Evolutionary conservation across 768 basidiomycete genomes (phyloP).

Genomic region (Agaricus bisporus): DNA sequence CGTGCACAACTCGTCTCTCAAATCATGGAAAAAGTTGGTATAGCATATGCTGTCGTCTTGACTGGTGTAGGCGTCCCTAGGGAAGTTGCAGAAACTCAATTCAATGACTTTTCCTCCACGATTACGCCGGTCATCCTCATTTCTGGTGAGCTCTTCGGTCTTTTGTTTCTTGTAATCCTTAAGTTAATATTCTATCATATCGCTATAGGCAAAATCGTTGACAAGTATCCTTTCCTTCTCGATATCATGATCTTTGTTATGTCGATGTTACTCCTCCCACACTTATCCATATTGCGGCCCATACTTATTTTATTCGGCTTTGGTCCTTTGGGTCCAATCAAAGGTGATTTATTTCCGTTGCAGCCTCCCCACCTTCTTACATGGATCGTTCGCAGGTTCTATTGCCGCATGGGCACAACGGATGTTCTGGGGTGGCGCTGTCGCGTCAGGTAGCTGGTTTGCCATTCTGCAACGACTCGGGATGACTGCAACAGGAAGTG

Average conservation of each 20-base stretch:
- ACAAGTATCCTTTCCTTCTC: slow-evolving; percentile 27
- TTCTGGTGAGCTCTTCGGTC: slow-evolving; percentile 1
- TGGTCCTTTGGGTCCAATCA: slow-evolving; percentile 24
- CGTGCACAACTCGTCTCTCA: slow-evolving; percentile 1
- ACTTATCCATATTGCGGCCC: slow-evolving; percentile 21
- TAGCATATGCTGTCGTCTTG: slow-evolving; percentile 1
- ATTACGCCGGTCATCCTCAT: slow-evolving; percentile 4
- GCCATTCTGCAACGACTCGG: slow-evolving; percentile 22
- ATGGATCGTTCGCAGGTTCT: slow-evolving; percentile 18
- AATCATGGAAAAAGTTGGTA: slow-evolving; percentile 1
- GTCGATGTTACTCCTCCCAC: slow-evolving; percentile 21
- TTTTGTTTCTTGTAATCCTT: neutral
- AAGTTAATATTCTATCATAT: neutral
- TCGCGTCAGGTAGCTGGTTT: slow-evolving; percentile 28
- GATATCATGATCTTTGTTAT: slow-evolving; percentile 18
- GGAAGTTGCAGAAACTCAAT: slow-evolving; percentile 2
- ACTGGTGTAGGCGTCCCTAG: slow-evolving; percentile 2
- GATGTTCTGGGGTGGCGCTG: slow-evolving; percentile 24
- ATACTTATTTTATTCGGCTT: slow-evolving; percentile 29
- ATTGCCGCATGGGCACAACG: slow-evolving; percentile 29
- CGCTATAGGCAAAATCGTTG: slow-evolving; percentile 26
- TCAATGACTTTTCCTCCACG: neutral
- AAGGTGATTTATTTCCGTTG: slow-evolving; percentile 17
- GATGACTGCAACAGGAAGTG: slow-evolving; percentile 15
- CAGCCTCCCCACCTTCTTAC: neutral